phyloP scores from a whole-genome alignment of 2,329 filamentous ascomycete species.

The Beauveria australis region DNA sequence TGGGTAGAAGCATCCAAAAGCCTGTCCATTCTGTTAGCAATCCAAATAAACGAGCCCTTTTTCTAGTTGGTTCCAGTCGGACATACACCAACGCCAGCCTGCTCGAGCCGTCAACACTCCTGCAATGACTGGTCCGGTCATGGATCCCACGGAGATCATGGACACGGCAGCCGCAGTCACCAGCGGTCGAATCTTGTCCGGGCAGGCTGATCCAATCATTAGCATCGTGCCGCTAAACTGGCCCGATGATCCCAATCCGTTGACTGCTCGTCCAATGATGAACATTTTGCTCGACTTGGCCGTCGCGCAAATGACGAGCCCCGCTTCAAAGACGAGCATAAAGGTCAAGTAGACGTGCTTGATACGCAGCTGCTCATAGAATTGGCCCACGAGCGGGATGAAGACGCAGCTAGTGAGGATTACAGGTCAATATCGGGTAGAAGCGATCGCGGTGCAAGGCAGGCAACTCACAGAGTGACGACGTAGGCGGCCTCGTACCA shows the following conservation, averaged over 20 bases:
- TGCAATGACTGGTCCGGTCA: slow-evolving; percentile 10
- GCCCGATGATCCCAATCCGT: slow-evolving; percentile 2
- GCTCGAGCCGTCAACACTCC: slow-evolving; percentile 2
- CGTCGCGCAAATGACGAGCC: slow-evolving; percentile 4
- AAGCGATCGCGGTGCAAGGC: too few species aligned
- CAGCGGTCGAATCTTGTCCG: neutral
- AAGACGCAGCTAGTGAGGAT: slow-evolving; percentile 2
- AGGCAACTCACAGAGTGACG: slow-evolving; percentile 5
- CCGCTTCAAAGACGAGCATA: slow-evolving; percentile 6
- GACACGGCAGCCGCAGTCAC: neutral
- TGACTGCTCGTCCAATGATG: slow-evolving; percentile 7
- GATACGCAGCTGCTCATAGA: slow-evolving; percentile 5
- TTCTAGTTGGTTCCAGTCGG: too few species aligned
- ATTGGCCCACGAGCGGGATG: neutral
- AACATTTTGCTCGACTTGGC: slow-evolving; percentile 1
- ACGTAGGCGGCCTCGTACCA: slow-evolving; percentile 13
- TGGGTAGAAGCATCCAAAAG: slow-evolving; percentile 7
- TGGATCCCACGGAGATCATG: slow-evolving; percentile 7
- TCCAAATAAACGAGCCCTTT: too few species aligned
- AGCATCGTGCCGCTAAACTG: slow-evolving; percentile 10
- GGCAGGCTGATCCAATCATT: neutral
- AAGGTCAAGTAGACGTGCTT: slow-evolving; percentile 8
- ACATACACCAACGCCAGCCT: slow-evolving; percentile 12
- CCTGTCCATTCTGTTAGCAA: neutral
- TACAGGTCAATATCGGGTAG: too few species aligned